Evolutionary conservation across 2,329 filamentous ascomycete genomes (phyloP).

Genomic region (Gaeumannomyces sp.): DNA sequence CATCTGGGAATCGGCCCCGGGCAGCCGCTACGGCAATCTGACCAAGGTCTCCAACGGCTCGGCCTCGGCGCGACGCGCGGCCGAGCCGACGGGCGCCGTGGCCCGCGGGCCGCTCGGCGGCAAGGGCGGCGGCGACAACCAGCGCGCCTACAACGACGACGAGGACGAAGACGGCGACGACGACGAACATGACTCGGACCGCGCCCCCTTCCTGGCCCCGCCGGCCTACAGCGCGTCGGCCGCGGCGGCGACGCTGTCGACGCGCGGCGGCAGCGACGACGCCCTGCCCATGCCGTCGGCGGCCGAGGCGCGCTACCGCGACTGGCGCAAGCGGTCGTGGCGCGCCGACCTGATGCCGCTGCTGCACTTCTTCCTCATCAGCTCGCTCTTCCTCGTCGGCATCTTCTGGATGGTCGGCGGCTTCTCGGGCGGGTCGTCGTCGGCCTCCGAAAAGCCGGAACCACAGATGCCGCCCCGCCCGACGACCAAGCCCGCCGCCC

Average conservation of each 20-base stretch:
- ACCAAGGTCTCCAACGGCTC: slow-evolving; percentile 30
- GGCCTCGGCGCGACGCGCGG: not conserved
- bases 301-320: slow-evolving; percentile 1
- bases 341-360: slow-evolving; percentile 47
- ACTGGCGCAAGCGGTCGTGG: slow-evolving; percentile 31
- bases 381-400: slow-evolving; percentile 43
- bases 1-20: slow-evolving; percentile 39
- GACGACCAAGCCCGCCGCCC: not conserved
- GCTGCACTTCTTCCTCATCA: slow-evolving; percentile 51
- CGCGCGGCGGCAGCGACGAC: not conserved
- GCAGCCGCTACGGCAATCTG: slow-evolving; percentile 39
- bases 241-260: slow-evolving; percentile 9
- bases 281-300: not conserved
- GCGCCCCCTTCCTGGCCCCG: slow-evolving; percentile 10
- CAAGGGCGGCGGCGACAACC: slow-evolving; percentile 12
- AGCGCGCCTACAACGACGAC: slow-evolving; percentile 11
- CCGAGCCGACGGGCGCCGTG: not conserved
- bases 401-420: slow-evolving; percentile 42
- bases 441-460: slow-evolving; percentile 10
- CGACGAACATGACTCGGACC: slow-evolving; percentile 11
- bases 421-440: slow-evolving; percentile 15
- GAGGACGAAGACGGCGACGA: slow-evolving; percentile 21
- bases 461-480: not conserved
- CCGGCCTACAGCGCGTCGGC: slow-evolving; percentile 2
- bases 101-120: not conserved